Evolutionary conservation across 1,139 yeast genomes (phyloP), one percentile per base, ranked within the genome.

Genomic region (Diutina catenulata): DNA sequence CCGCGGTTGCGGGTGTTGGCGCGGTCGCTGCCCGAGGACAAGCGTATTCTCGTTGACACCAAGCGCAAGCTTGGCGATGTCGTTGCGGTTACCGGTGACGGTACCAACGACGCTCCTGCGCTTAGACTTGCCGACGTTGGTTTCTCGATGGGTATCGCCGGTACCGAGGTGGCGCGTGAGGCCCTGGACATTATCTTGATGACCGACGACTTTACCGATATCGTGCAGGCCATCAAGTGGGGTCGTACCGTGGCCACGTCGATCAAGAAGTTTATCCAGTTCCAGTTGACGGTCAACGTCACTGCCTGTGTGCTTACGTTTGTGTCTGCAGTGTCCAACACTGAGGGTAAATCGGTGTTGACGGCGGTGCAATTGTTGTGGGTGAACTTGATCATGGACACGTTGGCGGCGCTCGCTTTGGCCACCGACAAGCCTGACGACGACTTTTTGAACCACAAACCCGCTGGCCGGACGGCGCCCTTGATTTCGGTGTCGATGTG

Each of bases 1-100:
- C 95, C 94, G 5, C 66, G 71, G 33, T 64, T 91, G 43, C 75
- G 79, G 49, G 96, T 91, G 2, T 64, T 91, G 49, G 98, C 97
- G 1, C 73, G 98, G 52, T 87, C 96, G 1, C 80, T 94, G 13
- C 98, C 98, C 4, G 95, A 88, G 50, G 98, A 91, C 59, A 91
- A 91, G 60, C 68, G 94, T 44, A 63, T 83, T 28, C 68, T 91
- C 39, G 98, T 93, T 32, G 81, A 81, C 47, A 77, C 86, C n/a
- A 68, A 91, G 48, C 76, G 81, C 50, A 67, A 71, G 37, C 69
- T 78, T 52, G 94, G 91, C 26, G 96, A 91, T 52, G 94, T 91
- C 37, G 98, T 91, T 39, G 98, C 98, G 1, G 98, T 88, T 32
- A 91, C 98, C 25, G 98, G 98, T 55, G 98, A 91, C 59, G 98